Percentiles rank a stretch among this genome's conserved stretches.
These are phyloP conservation scores for Lotmaria passim DNA, from an alignment of 208 protist genomes.

Conservation along the genomic window DNA sequence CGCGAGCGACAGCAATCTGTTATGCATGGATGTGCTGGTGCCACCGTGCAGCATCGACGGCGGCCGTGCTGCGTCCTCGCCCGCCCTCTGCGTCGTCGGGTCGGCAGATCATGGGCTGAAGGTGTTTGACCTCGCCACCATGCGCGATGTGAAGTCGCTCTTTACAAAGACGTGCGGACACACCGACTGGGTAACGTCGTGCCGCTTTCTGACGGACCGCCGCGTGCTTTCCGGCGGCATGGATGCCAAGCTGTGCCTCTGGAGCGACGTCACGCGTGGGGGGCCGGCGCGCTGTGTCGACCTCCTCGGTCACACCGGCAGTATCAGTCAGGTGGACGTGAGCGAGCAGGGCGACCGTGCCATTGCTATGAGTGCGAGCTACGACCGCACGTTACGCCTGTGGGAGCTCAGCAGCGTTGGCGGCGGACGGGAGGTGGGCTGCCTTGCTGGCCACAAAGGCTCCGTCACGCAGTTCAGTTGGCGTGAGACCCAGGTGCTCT, in stretches of 20 bases:
- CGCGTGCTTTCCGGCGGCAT: constrained; percentile 86
- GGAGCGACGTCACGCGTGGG: constrained; percentile 46
- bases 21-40: constrained; percentile 87
- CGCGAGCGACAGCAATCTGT: constrained; percentile 82
- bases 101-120: constrained; percentile 87
- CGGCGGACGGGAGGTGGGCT: constrained; percentile 48
- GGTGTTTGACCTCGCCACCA: constrained; percentile 74
- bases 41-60: neutral
- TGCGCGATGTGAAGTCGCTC: constrained; percentile 61
- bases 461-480: constrained; percentile 86
- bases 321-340: constrained; percentile 83
- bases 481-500: constrained; percentile 61
- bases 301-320: constrained; percentile 80
- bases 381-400: constrained; percentile 82
- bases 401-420: constrained; percentile 62
- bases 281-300: constrained; percentile 73
- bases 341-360: constrained; percentile 34
- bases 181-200: constrained; percentile 90
- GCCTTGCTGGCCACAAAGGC: constrained; percentile 72
- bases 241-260: constrained; percentile 93
- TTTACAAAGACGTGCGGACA: constrained; percentile 84
- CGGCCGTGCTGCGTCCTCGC: neutral
- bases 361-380: constrained; percentile 74
- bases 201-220: constrained; percentile 68
- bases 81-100: constrained; percentile 68